These are phyloP conservation scores for Phytopythium boreale DNA, from an alignment of 352 stramenopile genomes.

Conservation along the genomic window DNA sequence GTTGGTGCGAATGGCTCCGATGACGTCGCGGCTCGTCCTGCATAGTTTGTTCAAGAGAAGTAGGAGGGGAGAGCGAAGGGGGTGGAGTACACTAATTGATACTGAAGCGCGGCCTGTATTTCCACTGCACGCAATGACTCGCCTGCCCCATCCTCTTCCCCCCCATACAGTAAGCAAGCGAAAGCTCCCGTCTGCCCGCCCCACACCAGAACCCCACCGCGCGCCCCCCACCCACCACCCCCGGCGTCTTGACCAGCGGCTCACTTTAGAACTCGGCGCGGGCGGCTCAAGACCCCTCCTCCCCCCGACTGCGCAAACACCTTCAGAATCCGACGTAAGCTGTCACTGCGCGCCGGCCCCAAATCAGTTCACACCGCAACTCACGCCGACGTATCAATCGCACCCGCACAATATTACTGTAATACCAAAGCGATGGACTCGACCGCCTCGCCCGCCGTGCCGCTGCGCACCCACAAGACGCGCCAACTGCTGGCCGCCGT, in stretches of 20 bases:
- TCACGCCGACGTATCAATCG: too few species aligned
- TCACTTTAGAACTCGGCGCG: slow-evolving; percentile 3
- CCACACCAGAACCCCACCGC: neutral
- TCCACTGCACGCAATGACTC: neutral
- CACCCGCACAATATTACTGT: too few species aligned
- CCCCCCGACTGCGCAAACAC: slow-evolving; percentile 5
- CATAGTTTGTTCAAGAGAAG: neutral
- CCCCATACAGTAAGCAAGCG: neutral
- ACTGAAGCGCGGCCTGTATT: neutral
- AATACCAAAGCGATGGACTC: slow-evolving; percentile 24
- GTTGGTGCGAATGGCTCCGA: neutral
- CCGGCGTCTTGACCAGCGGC: neutral
- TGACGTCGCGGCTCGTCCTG: neutral
- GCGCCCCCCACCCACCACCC: neutral
- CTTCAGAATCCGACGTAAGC: slow-evolving; percentile 1
- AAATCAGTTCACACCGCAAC: neutral
- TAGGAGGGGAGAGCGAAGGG: too few species aligned
- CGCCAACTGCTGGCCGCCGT: slow-evolving; percentile 27
- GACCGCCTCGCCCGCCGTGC: slow-evolving; percentile 14
- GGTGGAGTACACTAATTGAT: neutral
- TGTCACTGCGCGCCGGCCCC: neutral
- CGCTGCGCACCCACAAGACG: slow-evolving; percentile 29
- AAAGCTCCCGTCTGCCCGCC: too few species aligned
- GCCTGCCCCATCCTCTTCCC: neutral
- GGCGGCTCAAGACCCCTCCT: neutral